These are phyloP conservation scores for Backusella parvicylindrica DNA, from an alignment of 192 early-diverging fungal genomes.

Conservation along the genomic window DNA sequence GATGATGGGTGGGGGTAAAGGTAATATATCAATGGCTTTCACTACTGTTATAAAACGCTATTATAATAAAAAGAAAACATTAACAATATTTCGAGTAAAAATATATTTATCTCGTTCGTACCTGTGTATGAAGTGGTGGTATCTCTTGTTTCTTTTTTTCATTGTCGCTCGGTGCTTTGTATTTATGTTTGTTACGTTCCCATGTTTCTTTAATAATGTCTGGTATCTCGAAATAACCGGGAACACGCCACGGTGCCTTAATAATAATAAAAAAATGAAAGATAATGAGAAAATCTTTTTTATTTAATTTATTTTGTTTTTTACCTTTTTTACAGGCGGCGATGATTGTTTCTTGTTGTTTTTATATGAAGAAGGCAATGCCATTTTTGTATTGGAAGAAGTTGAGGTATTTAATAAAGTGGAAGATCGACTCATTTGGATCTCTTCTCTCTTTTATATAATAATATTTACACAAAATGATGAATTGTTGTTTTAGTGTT, in stretches of 20 bases:
- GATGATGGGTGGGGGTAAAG: slow-evolving; percentile 23
- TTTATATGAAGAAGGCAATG: neutral
- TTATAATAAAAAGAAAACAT: neutral
- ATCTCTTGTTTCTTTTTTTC: slow-evolving; percentile 17
- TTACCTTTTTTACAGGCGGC: neutral
- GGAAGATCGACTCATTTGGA: slow-evolving; percentile 5
- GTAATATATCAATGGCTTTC: slow-evolving; percentile 20
- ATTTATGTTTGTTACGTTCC: slow-evolving; percentile 5
- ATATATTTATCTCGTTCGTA: slow-evolving; percentile 21
- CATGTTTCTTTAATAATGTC: slow-evolving; percentile 34
- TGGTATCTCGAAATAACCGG: slow-evolving; percentile 27
- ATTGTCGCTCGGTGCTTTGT: neutral
- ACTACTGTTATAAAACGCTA: slow-evolving; percentile 34
- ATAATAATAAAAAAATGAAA: neutral
- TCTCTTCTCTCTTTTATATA: neutral
- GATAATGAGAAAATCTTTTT: neutral
- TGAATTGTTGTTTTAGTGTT: neutral
- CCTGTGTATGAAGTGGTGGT: slow-evolving; percentile 18
- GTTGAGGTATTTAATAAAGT: slow-evolving; percentile 6
- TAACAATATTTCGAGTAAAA: too few relatives aligned
- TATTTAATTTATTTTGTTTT: too few relatives aligned
- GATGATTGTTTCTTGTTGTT: neutral
- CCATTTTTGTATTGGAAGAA: neutral
- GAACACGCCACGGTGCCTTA: slow-evolving; percentile 17
- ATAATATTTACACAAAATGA: neutral